Evolutionary conservation across 2,329 filamentous ascomycete species (phyloP).

Genomic region (Fusarium ramigenum): DNA sequence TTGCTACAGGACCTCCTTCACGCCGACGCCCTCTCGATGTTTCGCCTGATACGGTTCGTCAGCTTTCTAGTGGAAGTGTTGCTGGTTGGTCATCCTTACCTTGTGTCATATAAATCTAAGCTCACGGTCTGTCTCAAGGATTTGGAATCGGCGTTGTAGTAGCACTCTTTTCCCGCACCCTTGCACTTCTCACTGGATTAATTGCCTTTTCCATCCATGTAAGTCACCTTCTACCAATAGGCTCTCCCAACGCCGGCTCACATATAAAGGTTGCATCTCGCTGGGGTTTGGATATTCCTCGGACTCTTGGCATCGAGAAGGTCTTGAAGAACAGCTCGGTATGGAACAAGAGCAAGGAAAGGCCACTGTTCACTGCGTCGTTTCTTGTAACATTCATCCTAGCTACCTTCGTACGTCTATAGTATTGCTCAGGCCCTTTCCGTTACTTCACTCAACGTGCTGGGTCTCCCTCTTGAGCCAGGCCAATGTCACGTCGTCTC

Average conservation of each 20-base stretch:
- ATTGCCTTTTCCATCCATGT: slow-evolving; percentile 72
- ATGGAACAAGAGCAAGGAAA: slow-evolving; percentile 62
- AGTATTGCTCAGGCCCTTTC: slow-evolving; percentile 41
- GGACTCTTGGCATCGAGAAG: slow-evolving; percentile 50
- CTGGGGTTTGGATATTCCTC: slow-evolving; percentile 54
- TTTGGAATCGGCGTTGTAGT: slow-evolving; percentile 72
- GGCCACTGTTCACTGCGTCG: slow-evolving; percentile 72
- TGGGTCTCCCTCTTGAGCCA: slow-evolving; percentile 92
- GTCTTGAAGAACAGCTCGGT: slow-evolving; percentile 52
- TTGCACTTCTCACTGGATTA: slow-evolving; percentile 74
- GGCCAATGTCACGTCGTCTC: slow-evolving; percentile 74
- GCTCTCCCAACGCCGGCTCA: slow-evolving; percentile 11
- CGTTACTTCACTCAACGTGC: slow-evolving; percentile 56
- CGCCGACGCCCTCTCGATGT: slow-evolving; percentile 32
- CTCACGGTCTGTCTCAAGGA: slow-evolving; percentile 53
- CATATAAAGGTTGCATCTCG: slow-evolving; percentile 53
- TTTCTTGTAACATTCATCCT: slow-evolving; percentile 79
- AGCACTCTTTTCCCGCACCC: slow-evolving; percentile 74
- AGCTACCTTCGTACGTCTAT: slow-evolving; percentile 62
- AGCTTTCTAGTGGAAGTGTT: slow-evolving; percentile 66
- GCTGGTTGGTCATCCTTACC: slow-evolving; percentile 50
- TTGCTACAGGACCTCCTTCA: slow-evolving; percentile 25
- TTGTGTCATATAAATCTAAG: not conserved
- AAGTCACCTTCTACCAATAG: slow-evolving; percentile 36
- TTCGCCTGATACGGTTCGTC: slow-evolving; percentile 51